These are phyloP conservation scores for Lepidium aucheri DNA, from an alignment of 345 rosid species.

Conservation along the genomic window DNA sequence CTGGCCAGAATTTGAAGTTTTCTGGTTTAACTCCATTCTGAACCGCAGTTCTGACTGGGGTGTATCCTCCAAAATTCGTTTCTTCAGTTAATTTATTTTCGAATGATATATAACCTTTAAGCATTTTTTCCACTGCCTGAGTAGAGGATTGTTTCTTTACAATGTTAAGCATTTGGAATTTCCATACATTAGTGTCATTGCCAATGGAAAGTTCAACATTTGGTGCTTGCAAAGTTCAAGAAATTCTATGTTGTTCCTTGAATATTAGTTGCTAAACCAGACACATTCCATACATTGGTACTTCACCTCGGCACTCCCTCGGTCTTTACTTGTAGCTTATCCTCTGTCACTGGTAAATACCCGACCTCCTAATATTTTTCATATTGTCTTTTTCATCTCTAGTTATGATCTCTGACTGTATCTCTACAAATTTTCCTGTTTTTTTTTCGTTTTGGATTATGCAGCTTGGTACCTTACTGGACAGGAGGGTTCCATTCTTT, in stretches of 20 bases:
- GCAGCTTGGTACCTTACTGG: slow-evolving; percentile 79
- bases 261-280: slow-evolving; percentile 36
- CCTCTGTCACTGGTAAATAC: slow-evolving; percentile 81
- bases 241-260: slow-evolving; percentile 31
- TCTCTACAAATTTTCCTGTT: not conserved
- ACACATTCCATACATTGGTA: slow-evolving; percentile 88
- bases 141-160: not conserved
- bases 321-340: slow-evolving; percentile 70
- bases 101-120: not conserved
- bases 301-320: slow-evolving; percentile 96
- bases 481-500: slow-evolving; percentile 58
- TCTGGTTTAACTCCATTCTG: slow-evolving; percentile 93
- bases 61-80: slow-evolving; percentile 54
- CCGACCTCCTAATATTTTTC: not conserved
- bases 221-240: not conserved
- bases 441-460: slow-evolving; percentile 12
- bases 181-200: not conserved
- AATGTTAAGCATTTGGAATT: not conserved
- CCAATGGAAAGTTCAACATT: not conserved
- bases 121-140: not conserved
- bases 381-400: not conserved
- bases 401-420: not conserved
- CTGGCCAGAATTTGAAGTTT: slow-evolving; percentile 97
- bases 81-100: not conserved
- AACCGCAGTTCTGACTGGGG: slow-evolving; percentile 99